phyloP scores from a whole-genome alignment of 2,329 filamentous ascomycete genomes.

The Diaporthe sp. region DNA sequence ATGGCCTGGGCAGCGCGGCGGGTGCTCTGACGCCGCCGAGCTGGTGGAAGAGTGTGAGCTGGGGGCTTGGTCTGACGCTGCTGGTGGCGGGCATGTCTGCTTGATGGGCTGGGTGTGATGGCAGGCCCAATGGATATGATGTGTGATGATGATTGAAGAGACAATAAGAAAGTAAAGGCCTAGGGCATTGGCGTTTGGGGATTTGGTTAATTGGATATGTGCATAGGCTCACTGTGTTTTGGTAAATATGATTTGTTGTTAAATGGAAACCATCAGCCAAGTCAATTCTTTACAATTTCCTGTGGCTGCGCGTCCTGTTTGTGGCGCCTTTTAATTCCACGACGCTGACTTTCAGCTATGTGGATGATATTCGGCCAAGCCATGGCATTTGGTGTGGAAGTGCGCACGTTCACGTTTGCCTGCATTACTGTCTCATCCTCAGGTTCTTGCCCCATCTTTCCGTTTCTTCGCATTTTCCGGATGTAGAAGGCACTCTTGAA shows the following conservation, averaged over 20 bases:
- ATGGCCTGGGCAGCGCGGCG: conserved; percentile 56
- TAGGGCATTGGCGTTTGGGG: conserved; percentile 9
- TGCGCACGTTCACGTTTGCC: neutral
- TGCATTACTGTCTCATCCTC: neutral
- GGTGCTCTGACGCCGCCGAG: conserved; percentile 44
- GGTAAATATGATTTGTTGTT: neutral
- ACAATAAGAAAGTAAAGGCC: neutral
- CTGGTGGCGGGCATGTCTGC: conserved; percentile 40
- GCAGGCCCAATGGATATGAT: neutral
- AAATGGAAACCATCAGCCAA: neutral
- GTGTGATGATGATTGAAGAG: neutral
- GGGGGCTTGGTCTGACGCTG: conserved; percentile 43
- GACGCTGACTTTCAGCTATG: no score
- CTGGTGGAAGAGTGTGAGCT: conserved; percentile 36
- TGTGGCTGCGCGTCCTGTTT: neutral
- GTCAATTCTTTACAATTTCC: neutral
- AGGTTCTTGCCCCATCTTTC: neutral
- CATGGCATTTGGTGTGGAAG: neutral
- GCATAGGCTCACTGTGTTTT: neutral
- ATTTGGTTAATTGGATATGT: neutral
- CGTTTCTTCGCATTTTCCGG: neutral
- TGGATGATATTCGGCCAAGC: no score
- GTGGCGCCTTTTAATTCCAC: neutral
- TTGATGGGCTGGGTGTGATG: neutral
- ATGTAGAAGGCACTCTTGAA: neutral